These are phyloP conservation scores for Sordariomycetes sp. DNA, from an alignment of 2,329 filamentous ascomycete species.

Conservation along the genomic window DNA sequence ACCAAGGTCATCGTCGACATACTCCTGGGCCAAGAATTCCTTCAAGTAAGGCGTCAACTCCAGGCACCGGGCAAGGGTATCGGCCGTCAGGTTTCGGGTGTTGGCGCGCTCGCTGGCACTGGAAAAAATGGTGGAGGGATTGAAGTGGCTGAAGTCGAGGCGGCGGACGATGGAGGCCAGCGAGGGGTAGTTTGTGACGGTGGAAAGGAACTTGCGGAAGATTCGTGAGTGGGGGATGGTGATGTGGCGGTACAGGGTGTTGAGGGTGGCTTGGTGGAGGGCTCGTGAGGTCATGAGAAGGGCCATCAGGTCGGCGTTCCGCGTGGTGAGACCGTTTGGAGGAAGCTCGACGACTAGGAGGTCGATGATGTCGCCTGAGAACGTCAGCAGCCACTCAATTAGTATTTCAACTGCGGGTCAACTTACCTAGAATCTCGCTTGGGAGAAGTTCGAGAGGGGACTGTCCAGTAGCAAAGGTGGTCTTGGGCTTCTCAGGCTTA, in stretches of 20 bases:
- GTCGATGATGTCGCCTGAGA: constrained; percentile 61
- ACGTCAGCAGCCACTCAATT: not conserved
- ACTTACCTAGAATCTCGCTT: constrained; percentile 61
- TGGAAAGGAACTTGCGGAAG: constrained; percentile 71
- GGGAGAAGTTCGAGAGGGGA: constrained; percentile 60
- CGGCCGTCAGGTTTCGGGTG: constrained; percentile 66
- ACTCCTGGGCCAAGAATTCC: constrained; percentile 74
- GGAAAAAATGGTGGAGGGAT: constrained; percentile 66
- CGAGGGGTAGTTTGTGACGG: constrained; percentile 55
- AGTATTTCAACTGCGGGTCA: not conserved
- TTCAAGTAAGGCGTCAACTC: constrained; percentile 63
- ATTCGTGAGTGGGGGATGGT: constrained; percentile 76
- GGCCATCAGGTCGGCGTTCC: constrained; percentile 71
- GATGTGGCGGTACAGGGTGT: constrained; percentile 69
- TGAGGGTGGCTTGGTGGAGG: constrained; percentile 63
- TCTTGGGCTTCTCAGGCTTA: constrained; percentile 18
- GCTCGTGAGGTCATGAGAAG: constrained; percentile 68
- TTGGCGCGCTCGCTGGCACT: constrained; percentile 66
- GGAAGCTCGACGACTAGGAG: constrained; percentile 64
- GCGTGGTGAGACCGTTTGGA: constrained; percentile 62
- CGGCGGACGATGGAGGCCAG: constrained; percentile 69
- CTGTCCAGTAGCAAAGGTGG: constrained; percentile 28
- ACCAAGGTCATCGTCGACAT: constrained; percentile 68
- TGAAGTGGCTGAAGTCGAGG: constrained; percentile 80
- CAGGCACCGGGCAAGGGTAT: constrained; percentile 63